Percentiles rank a stretch among this genome's conserved stretches.
Evolutionary conservation across 2,329 filamentous ascomycete species (phyloP).

Genomic region (Pseudogymnoascus sp.): DNA sequence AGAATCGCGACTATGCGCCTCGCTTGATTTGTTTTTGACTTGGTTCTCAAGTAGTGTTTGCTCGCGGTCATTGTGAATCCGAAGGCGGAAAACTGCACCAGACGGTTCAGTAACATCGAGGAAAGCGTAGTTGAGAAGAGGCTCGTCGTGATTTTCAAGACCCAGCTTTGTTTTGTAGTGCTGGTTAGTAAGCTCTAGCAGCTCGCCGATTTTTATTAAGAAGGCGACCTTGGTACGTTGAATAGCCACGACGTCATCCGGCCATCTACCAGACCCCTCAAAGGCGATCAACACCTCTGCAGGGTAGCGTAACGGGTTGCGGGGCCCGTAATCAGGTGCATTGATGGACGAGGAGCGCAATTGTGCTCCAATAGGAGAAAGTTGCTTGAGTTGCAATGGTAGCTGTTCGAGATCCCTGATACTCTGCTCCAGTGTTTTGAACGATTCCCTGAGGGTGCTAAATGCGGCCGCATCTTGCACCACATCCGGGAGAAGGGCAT

Average conservation of each 20-base stretch:
- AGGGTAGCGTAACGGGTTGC: slow-evolving; percentile 39
- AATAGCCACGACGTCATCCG: slow-evolving; percentile 82
- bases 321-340: slow-evolving; percentile 40
- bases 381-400: slow-evolving; percentile 76
- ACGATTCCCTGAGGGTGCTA: slow-evolving; percentile 60
- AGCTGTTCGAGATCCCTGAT: slow-evolving; percentile 73
- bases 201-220: slow-evolving; percentile 55
- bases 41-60: slow-evolving; percentile 71
- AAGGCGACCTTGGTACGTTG: slow-evolving; percentile 93
- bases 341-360: slow-evolving; percentile 66
- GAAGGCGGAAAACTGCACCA: slow-evolving; percentile 70
- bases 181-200: slow-evolving; percentile 56
- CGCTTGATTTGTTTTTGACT: slow-evolving; percentile 64
- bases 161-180: slow-evolving; percentile 64
- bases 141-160: slow-evolving; percentile 65
- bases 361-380: slow-evolving; percentile 64
- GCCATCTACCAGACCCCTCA: slow-evolving; percentile 89
- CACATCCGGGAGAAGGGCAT: slow-evolving; percentile 34
- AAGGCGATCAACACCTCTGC: slow-evolving; percentile 83
- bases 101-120: slow-evolving; percentile 71
- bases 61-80: slow-evolving; percentile 85
- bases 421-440: slow-evolving; percentile 66
- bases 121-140: slow-evolving; percentile 69
- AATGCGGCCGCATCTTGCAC: slow-evolving; percentile 47
- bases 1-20: slow-evolving; percentile 59